phyloP scores from a whole-genome alignment of 2,329 filamentous ascomycete species.

The Chaetomium sp. region DNA sequence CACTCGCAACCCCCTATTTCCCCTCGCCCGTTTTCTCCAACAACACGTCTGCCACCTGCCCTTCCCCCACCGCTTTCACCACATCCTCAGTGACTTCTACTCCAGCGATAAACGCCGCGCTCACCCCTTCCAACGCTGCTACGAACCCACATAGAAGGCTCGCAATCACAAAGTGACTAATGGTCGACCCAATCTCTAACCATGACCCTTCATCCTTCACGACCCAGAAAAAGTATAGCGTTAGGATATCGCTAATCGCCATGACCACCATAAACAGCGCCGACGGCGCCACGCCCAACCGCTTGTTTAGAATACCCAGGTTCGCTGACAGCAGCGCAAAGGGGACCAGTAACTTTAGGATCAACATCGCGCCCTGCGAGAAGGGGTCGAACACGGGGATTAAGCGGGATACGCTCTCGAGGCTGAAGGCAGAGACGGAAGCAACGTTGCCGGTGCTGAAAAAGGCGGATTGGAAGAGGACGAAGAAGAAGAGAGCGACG shows the following conservation, averaged over 20 bases:
- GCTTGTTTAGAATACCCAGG: conserved; percentile 83
- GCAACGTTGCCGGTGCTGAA: conserved; percentile 97
- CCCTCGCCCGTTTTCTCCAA: conserved; percentile 12
- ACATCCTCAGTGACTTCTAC: conserved; percentile 53
- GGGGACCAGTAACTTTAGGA: conserved; percentile 86
- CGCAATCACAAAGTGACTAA: conserved; percentile 91
- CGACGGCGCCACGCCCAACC: conserved; percentile 76
- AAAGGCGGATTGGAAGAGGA: conserved; percentile 88
- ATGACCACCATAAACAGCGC: conserved; percentile 93
- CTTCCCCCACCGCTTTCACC: conserved; percentile 33
- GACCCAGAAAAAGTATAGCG: conserved; percentile 95
- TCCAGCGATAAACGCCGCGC: conserved; percentile 73
- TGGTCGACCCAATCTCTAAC: conserved; percentile 95
- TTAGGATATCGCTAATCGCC: conserved; percentile 83
- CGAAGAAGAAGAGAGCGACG: conserved; percentile 90
- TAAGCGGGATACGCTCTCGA: conserved; percentile 82
- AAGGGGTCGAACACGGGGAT: conserved; percentile 93
- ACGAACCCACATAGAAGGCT: conserved; percentile 88
- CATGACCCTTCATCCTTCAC: conserved; percentile 94
- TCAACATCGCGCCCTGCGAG: conserved; percentile 76
- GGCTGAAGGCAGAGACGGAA: conserved; percentile 84
- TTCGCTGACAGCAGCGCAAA: conserved; percentile 91
- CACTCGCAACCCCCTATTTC: neutral
- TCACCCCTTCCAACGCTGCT: conserved; percentile 76
- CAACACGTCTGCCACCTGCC: conserved; percentile 12